Base-by-base conservation (phyloP, 352 stramenopile genomes). In the Globisporangium nagaii region DNA sequence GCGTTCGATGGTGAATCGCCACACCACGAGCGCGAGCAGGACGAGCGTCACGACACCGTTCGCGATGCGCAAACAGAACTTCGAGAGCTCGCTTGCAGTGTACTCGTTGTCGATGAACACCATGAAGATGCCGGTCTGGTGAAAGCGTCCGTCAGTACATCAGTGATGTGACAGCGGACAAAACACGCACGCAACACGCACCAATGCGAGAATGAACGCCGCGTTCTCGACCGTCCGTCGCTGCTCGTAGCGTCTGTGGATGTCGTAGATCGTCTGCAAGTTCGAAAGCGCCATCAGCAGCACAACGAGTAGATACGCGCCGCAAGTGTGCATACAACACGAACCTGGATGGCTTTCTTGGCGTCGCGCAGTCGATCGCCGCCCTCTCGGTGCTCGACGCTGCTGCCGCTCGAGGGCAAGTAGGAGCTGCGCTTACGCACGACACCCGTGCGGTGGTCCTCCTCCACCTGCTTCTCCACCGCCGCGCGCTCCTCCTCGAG, bases 91-190 rank as follows among this genome's bases (percentile, higher is more conserved):
- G n/a, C 48, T 65, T 12, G 64, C 56, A 7, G 65, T 56, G 56
- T 85, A 79, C 59, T 78, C 66, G 35, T 86, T 89, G 62, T 92
- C 81, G 22, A 90, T 54, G 34, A 90, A 79, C 25, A 92, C 69
- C 20, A 92, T 60, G 13, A 72, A 27, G 24, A 92, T 65, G 25
- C 79, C 76, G 11, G 62, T 56, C 75, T 86, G 28, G 15, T n/a
- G n/a, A n/a, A n/a, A n/a, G n/a, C n/a, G n/a, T n/a, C n/a, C n/a
- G n/a, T n/a, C n/a, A n/a, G n/a, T n/a, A n/a, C n/a, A n/a, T n/a
- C n/a, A n/a, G n/a, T n/a, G n/a, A n/a, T n/a, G n/a, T n/a, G n/a
- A n/a, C n/a, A n/a, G n/a, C n/a, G n/a, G n/a, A n/a, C n/a, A n/a
- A n/a, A n/a, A n/a, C n/a, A n/a, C n/a, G 20, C 22, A 10, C 17